Conservation (phyloP, 2,329 filamentous ascomycete genomes). For the Hypoxylon sp. region DNA sequence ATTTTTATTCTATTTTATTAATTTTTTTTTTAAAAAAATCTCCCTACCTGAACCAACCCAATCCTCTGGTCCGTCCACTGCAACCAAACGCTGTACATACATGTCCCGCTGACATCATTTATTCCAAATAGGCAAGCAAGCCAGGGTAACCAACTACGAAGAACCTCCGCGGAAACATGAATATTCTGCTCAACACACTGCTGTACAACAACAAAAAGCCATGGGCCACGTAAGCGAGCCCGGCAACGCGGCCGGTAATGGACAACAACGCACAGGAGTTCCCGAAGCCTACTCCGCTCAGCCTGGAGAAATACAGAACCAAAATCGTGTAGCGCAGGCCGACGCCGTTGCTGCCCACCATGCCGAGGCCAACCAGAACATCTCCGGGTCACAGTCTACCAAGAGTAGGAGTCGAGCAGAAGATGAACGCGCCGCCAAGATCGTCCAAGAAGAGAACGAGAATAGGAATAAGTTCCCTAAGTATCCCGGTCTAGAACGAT, state of each 20-base stretch:
- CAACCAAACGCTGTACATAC: conserved; percentile 25
- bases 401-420: conserved; percentile 69
- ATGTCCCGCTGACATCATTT: conserved; percentile 55
- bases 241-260: conserved; percentile 48
- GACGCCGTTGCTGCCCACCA: conserved; percentile 75
- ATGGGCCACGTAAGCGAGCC: conserved; percentile 66
- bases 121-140: conserved; percentile 81
- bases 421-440: conserved; percentile 80
- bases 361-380: conserved; percentile 72
- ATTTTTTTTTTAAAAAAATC: no score
- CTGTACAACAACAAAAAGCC: conserved; percentile 71
- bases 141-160: conserved; percentile 74
- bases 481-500: conserved; percentile 89
- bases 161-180: conserved; percentile 69
- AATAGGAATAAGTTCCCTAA: conserved; percentile 86
- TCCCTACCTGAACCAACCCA: conserved; percentile 15
- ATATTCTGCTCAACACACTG: conserved; percentile 63
- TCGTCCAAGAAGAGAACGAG: conserved; percentile 93
- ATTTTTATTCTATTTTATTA: no score
- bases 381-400: conserved; percentile 53
- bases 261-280: conserved; percentile 63
- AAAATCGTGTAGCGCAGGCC: conserved; percentile 78
- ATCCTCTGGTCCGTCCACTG: conserved; percentile 14
- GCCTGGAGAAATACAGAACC: conserved; percentile 73
- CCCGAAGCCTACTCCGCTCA: conserved; percentile 74